These are phyloP conservation scores for Persicaria maculosa DNA, from an alignment of 148 eudicot genomes.

Conservation along the genomic window DNA sequence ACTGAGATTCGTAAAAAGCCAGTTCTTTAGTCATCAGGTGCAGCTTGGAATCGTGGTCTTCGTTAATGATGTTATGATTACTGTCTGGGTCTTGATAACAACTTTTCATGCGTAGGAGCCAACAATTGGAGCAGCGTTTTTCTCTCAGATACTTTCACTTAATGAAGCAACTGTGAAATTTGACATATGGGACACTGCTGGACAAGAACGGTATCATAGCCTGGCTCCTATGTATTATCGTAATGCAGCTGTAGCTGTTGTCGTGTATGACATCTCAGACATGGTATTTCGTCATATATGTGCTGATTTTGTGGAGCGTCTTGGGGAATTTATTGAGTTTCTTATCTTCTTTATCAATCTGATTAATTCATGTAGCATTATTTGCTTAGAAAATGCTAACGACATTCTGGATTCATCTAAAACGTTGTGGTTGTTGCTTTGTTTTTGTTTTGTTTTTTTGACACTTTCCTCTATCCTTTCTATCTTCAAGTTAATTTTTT, in stretches of 20 bases:
- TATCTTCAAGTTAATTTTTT: not conserved
- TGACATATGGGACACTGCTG: slow-evolving; percentile 51
- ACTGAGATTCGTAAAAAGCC: slow-evolving; percentile 36
- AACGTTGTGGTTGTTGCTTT: not conserved
- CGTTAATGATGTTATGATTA: not conserved
- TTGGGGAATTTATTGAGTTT: not conserved
- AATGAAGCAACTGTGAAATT: slow-evolving; percentile 41
- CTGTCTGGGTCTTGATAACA: not conserved
- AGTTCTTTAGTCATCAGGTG: slow-evolving; percentile 36
- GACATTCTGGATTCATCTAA: not conserved
- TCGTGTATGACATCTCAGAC: slow-evolving; percentile 45
- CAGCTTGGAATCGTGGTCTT: not conserved
- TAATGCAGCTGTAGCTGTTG: slow-evolving; percentile 41
- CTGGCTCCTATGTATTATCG: slow-evolving; percentile 59
- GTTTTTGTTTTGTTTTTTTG: not conserved
- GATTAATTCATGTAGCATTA: not conserved
- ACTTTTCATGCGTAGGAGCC: slow-evolving; percentile 25
- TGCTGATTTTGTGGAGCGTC: not conserved
- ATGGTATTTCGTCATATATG: slow-evolving; percentile 22
- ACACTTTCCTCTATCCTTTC: not conserved
- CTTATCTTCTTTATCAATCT: not conserved
- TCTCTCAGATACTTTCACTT: slow-evolving; percentile 32
- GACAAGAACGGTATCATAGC: slow-evolving; percentile 48
- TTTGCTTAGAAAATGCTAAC: too few relatives aligned
- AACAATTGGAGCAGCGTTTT: slow-evolving; percentile 46